phyloP scores from a whole-genome alignment of 208 protist genomes.

The Novymonas esmeraldas region DNA sequence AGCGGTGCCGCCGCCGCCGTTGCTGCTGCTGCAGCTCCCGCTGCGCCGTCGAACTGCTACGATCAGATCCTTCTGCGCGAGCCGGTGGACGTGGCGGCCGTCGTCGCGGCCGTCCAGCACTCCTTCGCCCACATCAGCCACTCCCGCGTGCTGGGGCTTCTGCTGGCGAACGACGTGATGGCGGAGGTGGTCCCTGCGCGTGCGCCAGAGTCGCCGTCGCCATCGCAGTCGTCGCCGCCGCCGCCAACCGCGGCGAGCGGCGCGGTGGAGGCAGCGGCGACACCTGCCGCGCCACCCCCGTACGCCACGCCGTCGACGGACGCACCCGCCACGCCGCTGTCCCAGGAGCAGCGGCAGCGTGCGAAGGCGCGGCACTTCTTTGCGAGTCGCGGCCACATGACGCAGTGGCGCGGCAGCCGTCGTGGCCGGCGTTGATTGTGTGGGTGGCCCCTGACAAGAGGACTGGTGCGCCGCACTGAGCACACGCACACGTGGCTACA shows the following conservation, averaged over 20 bases:
- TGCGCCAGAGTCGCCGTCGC: background rate
- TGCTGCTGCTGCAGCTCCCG: background rate
- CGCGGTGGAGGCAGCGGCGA: background rate
- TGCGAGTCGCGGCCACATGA: constrained; percentile 31
- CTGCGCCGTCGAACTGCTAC: constrained; percentile 9
- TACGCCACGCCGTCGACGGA: background rate
- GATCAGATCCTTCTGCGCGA: constrained; percentile 72
- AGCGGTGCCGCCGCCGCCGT: background rate
- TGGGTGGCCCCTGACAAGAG: background rate
- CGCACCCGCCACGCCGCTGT: background rate
- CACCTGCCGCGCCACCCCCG: background rate
- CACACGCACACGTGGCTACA: no score
- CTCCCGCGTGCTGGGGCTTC: constrained; percentile 51
- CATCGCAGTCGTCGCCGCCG: constrained; percentile 1
- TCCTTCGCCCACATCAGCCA: constrained; percentile 65
- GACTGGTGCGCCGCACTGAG: background rate
- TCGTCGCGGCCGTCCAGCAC: constrained; percentile 36
- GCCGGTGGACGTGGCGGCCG: constrained; percentile 51
- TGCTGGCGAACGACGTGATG: constrained; percentile 62
- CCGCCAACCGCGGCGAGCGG: no score
- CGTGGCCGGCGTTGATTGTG: constrained; percentile 18
- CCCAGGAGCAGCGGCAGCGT: constrained; percentile 34
- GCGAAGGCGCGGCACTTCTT: constrained; percentile 50
- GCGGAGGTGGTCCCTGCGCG: constrained; percentile 24
- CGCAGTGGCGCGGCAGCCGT: constrained; percentile 13